These are phyloP conservation scores for Ustilago xerochloae DNA, from an alignment of 1,284 basidiomycete genomes.

Conservation along the genomic window DNA sequence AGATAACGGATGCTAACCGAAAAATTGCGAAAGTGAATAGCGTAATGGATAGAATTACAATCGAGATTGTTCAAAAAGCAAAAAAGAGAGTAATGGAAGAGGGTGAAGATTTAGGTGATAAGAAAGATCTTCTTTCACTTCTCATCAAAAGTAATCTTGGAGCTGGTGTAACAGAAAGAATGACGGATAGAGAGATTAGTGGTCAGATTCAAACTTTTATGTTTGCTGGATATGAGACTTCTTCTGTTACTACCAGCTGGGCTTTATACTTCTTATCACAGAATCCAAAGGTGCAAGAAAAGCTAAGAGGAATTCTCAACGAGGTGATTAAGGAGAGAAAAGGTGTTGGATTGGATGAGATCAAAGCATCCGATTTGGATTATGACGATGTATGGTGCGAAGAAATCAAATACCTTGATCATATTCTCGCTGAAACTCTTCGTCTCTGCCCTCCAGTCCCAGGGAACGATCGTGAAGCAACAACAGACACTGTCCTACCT, in stretches of 20 bases:
- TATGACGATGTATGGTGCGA: conserved; percentile 53
- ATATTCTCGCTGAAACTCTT: conserved; percentile 55
- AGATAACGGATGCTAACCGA: conserved; percentile 33
- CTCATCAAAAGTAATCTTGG: conserved; percentile 33
- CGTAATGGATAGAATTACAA: conserved; percentile 35
- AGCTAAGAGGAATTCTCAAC: conserved; percentile 32
- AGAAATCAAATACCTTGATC: conserved; percentile 53
- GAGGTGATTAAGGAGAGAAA: conserved; percentile 20
- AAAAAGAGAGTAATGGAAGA: conserved; percentile 14
- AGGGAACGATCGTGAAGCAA: conserved; percentile 53
- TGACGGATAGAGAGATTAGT: conserved; percentile 77
- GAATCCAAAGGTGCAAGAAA: conserved; percentile 74
- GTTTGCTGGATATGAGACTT: conserved; percentile 84
- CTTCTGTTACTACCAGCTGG: conserved; percentile 82
- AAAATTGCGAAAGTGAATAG: conserved; percentile 31
- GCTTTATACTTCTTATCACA: conserved; percentile 77
- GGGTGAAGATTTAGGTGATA: conserved; percentile 30
- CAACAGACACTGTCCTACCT: conserved; percentile 46
- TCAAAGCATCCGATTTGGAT: conserved; percentile 17
- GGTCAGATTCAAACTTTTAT: conserved; percentile 83
- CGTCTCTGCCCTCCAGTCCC: conserved; percentile 60
- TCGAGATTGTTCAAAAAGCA: conserved; percentile 29
- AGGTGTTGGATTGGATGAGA: conserved; percentile 32
- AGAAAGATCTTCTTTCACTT: conserved; percentile 41
- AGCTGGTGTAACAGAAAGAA: conserved; percentile 70